Percentiles rank a stretch among this genome's conserved stretches.
Evolutionary conservation across 805 yeast species (phyloP).

Genomic region (Metschnikowia shivogae): DNA sequence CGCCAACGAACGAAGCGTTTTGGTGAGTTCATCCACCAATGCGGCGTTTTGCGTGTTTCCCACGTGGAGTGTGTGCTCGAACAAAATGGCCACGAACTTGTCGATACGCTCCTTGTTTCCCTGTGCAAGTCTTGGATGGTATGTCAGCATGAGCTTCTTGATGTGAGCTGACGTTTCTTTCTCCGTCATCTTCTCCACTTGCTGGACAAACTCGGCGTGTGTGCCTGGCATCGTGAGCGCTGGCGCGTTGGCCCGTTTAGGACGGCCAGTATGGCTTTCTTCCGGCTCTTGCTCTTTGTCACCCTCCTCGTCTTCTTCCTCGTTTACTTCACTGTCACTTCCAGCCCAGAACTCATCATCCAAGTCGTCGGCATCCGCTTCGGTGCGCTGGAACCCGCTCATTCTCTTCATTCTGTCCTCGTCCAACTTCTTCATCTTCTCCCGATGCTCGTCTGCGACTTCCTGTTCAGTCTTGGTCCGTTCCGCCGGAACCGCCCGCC

Average conservation of each 20-base stretch:
- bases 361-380: slow-evolving; percentile 63
- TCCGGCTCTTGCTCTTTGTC: slow-evolving; percentile 44
- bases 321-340: slow-evolving; percentile 49
- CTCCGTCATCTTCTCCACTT: slow-evolving; percentile 30
- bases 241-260: slow-evolving; percentile 7
- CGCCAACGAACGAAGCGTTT: slow-evolving; percentile 52
- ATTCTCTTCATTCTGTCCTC: slow-evolving; percentile 67
- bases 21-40: slow-evolving; percentile 40
- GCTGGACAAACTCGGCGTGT: slow-evolving; percentile 27
- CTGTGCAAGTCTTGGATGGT: slow-evolving; percentile 72
- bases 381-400: slow-evolving; percentile 56
- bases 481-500: slow-evolving; percentile 76
- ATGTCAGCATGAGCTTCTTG: slow-evolving; percentile 51
- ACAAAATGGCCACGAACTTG: slow-evolving; percentile 55
- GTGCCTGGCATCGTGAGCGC: slow-evolving; percentile 29
- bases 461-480: slow-evolving; percentile 79
- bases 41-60: slow-evolving; percentile 18
- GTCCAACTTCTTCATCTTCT: slow-evolving; percentile 59
- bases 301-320: slow-evolving; percentile 54
- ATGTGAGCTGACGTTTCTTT: slow-evolving; percentile 46
- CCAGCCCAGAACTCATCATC: slow-evolving; percentile 64
- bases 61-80: slow-evolving; percentile 56
- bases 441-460: slow-evolving; percentile 53
- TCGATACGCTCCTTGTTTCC: slow-evolving; percentile 80
- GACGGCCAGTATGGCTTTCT: slow-evolving; percentile 23